A percentile compares a stretch with the other conserved stretches of the same genome.
phyloP scores from a whole-genome alignment of 441 rosid species.

The Euphorbia celastroides region DNA sequence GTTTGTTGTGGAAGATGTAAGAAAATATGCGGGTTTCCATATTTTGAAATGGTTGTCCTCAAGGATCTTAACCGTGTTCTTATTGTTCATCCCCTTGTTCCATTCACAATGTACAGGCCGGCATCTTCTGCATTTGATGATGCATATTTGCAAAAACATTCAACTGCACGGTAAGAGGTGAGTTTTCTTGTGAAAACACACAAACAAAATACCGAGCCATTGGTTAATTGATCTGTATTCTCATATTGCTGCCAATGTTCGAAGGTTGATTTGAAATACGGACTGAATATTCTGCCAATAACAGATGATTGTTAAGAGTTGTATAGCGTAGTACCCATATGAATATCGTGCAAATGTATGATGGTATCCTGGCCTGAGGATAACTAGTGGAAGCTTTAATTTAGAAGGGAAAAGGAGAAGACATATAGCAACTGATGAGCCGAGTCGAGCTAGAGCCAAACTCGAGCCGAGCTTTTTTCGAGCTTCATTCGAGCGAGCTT shows the following conservation, averaged over 20 bases:
- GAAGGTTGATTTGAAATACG: not conserved
- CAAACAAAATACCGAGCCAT: not conserved
- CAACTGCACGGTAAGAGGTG: not conserved
- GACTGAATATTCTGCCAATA: not conserved
- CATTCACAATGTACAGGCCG: constrained; percentile 12
- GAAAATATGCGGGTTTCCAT: constrained; percentile 8
- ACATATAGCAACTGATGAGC: too few relatives aligned
- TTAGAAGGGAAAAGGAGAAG: too few relatives aligned
- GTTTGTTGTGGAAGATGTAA: constrained; percentile 58
- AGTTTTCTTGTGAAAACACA: not conserved
- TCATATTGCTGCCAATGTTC: not conserved
- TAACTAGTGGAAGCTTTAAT: too few relatives aligned
- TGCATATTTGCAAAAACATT: not conserved
- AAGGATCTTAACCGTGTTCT: not conserved
- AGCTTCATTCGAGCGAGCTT: too few relatives aligned
- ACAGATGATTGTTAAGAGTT: not conserved
- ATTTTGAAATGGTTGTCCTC: not conserved
- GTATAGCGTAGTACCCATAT: not conserved
- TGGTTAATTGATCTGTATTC: not conserved
- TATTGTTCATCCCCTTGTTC: not conserved
- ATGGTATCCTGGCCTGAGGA: too few relatives aligned
- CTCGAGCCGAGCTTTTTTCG: too few relatives aligned
- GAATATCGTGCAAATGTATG: too few relatives aligned
- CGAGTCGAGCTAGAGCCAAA: too few relatives aligned
- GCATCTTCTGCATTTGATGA: constrained; percentile 7